These are phyloP conservation scores for Phytophthora hibernalis DNA, from an alignment of 352 stramenopile species.

Conservation along the genomic window DNA sequence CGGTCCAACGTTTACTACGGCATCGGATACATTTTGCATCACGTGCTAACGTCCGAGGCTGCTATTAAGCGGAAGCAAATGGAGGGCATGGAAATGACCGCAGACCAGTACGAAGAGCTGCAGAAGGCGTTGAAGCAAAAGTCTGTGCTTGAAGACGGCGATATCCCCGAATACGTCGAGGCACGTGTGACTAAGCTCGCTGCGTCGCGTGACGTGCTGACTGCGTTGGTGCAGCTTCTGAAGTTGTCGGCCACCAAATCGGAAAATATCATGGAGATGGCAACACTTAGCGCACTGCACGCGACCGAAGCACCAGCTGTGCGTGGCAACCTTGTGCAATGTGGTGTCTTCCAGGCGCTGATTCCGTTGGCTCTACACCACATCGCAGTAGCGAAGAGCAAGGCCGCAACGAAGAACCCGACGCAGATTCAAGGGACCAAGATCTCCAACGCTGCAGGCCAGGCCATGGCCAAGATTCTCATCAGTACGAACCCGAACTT, in stretches of 20 bases:
- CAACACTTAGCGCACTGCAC: slow-evolving; percentile 70
- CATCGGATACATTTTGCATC: slow-evolving; percentile 94
- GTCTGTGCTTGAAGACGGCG: slow-evolving; percentile 92
- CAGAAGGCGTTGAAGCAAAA: slow-evolving; percentile 95
- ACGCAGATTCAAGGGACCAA: slow-evolving; percentile 79
- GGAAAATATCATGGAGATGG: slow-evolving; percentile 83
- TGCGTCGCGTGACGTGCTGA: slow-evolving; percentile 59
- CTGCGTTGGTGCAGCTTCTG: slow-evolving; percentile 82
- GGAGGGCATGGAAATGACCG: slow-evolving; percentile 95
- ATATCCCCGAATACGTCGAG: slow-evolving; percentile 80
- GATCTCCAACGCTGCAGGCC: slow-evolving; percentile 88
- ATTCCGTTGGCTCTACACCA: slow-evolving; percentile 69
- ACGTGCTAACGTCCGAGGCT: slow-evolving; percentile 93
- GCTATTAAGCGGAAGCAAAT: slow-evolving; percentile 96
- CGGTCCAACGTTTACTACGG: slow-evolving; percentile 93
- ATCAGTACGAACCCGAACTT: slow-evolving; percentile 97
- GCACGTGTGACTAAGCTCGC: slow-evolving; percentile 64
- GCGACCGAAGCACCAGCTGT: slow-evolving; percentile 68
- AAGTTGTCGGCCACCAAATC: slow-evolving; percentile 80
- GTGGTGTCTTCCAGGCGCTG: slow-evolving; percentile 78
- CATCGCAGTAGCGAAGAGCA: slow-evolving; percentile 36
- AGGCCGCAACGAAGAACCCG: slow-evolving; percentile 41
- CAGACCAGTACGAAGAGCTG: slow-evolving; percentile 98
- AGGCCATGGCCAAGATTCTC: slow-evolving; percentile 96
- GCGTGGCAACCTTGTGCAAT: slow-evolving; percentile 81